Base-by-base conservation (phyloP, 1,139 yeast genomes). In the Hyphopichia wangnamkhiaoensis region DNA sequence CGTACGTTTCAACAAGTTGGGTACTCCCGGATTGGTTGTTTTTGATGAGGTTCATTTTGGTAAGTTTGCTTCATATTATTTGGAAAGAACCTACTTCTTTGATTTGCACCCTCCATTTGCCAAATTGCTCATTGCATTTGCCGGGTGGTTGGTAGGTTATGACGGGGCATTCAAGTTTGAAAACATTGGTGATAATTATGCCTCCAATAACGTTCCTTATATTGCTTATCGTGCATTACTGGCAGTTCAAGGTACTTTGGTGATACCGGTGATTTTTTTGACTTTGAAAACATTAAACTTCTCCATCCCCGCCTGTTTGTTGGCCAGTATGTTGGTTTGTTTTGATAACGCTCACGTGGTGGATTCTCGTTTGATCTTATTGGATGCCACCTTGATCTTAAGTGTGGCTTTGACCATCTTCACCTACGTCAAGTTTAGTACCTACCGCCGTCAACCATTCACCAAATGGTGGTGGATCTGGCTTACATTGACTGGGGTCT, bases 11-110 rank as follows among this genome's bases (percentile, higher is more conserved):
- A 77, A 77, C 52, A 71, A 76, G 46, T 75, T 93, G 44, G 74
- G 82, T 55, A 74, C 73, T 45, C 98, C 98, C 2, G 70, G 74
- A 44, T 86, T 86, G 59, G 98, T 94, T 40, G 98, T 94, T 19
- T 94, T 94, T 55, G 99, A 94, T 67, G 99, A 94, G 61, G 98
- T 93, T 24, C 98, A 93, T 63, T 93, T 93, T 57, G 98, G 98
- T 33, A 90, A 90, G 58, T 90, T 91, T 64, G 97, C 97, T 19
- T 83, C 95, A 14, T 89, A 87, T 58, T 88, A 88, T 60, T 65
- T 88, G 45, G 84, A 87, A 58, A 71, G 94, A 43, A 82, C 93
- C 0, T 88, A 87, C 63, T 94, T 89, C 62, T 93, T 94, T 60
- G 99, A 94, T 63, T 79, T 94, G 43, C 99, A 94, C 63, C 99